Base-by-base conservation (phyloP, 1,139 yeast species). In the Pneumocystis oryctolagi region DNA sequence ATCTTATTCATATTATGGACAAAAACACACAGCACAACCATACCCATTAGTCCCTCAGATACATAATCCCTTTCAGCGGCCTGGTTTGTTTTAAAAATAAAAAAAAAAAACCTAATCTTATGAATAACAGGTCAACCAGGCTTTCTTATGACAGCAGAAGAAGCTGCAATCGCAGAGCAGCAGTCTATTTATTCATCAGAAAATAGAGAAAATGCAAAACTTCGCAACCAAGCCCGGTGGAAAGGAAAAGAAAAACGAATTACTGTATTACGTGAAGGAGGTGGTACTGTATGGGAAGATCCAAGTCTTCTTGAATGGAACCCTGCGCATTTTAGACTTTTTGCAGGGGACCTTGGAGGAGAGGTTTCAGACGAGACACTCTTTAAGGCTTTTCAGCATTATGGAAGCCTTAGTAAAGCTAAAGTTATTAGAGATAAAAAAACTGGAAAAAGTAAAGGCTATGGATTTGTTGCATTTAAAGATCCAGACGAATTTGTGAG, bases 351-450 rank as follows among this genome's bases (percentile, higher is more conserved):
- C 73, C 79, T 89, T 69, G 83, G 89, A 47, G 79, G 86, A 12
- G 96, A 89, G 69, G 85, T 89, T 55, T 84, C 87, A 70, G 96
- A 89, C 73, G 95, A 86, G 68, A 73, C 81, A 25, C 78, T 89
- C 67, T 78, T 77, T 62, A 76, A 73, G 60, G 79, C 87, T 6
- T 89, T 89, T 71, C 69, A 77, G n/a, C 76, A 77, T 63, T 87
- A 82, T 72, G 77, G 77, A 28, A 80, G 89, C 3, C 76, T 87
- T 70, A 77, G 83, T 62, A 95, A 88, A 72, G 96, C 96, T 20
- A 90, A 89, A 69, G 96, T 89, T 55, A 89, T 89, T 96, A 89
- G 96, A 96, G 96, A 89, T 73, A 88, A 88, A 95, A 90, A 86
- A 72, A 87, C 95, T 30, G 90, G 95, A 47, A 78, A 95, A 72